Conservation (phyloP, 768 basidiomycete species). For the Nidularia sp. region DNA sequence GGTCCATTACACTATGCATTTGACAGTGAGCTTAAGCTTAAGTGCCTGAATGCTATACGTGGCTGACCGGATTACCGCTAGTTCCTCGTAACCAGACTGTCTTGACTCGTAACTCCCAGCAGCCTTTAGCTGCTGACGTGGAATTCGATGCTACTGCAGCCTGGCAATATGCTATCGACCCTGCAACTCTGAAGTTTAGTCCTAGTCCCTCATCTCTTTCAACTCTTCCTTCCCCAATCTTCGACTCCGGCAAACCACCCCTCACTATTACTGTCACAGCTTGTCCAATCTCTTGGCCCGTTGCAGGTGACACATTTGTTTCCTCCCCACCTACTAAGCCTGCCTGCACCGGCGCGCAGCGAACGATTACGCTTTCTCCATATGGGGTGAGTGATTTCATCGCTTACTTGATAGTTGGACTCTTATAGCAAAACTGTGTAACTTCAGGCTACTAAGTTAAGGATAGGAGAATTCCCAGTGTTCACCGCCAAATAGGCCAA, state of each 20-base stretch:
- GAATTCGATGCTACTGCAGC: conserved; percentile 41
- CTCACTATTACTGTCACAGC: conserved; percentile 43
- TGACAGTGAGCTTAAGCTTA: conserved; percentile 30
- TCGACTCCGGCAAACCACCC: conserved; percentile 44
- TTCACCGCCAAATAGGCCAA: conserved; percentile 13
- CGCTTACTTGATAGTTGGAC: too few species aligned
- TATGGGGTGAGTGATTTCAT: conserved; percentile 35
- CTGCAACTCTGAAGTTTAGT: conserved; percentile 33
- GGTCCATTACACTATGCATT: conserved; percentile 53
- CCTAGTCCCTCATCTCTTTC: conserved; percentile 25
- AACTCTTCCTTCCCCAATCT: conserved; percentile 39
- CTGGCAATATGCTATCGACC: conserved; percentile 57
- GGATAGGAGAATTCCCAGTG: conserved; percentile 39
- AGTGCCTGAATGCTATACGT: too few species aligned
- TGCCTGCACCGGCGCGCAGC: conserved; percentile 34
- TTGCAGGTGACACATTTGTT: conserved; percentile 46
- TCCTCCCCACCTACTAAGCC: conserved; percentile 41
- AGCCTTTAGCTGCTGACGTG: conserved; percentile 43
- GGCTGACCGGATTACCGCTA: conserved; percentile 4
- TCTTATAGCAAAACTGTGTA: too few species aligned
- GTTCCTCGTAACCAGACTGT: conserved; percentile 31
- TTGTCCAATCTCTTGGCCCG: conserved; percentile 44
- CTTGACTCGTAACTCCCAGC: conserved; percentile 34
- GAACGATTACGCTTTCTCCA: conserved; percentile 40
- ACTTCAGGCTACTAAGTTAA: conserved; percentile 29